These are phyloP conservation scores for Akebia trifoliata DNA, from an alignment of 164 flowering plant species.

Conservation along the genomic window DNA sequence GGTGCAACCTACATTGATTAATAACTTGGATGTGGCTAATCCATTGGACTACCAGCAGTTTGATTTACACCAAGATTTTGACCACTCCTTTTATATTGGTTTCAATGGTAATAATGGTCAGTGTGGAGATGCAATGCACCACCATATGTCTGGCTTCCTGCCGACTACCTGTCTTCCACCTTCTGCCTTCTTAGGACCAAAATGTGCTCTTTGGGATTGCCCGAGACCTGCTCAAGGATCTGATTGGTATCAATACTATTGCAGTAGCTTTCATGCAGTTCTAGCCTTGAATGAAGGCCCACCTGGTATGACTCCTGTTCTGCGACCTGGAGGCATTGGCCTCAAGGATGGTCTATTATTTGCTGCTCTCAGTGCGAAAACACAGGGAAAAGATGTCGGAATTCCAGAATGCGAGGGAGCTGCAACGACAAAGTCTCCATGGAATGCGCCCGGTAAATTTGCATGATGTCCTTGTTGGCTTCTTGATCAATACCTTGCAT, in stretches of 20 bases:
- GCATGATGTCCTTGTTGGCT: too few relatives aligned
- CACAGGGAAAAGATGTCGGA: conserved; percentile 83
- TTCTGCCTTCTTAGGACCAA: conserved; percentile 87
- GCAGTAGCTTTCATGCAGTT: conserved; percentile 75
- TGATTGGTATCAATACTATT: conserved; percentile 74
- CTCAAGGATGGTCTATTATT: conserved; percentile 81
- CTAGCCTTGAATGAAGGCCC: conserved; percentile 91
- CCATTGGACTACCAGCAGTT: conserved; percentile 48
- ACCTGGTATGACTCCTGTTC: conserved; percentile 78
- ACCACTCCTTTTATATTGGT: conserved; percentile 33
- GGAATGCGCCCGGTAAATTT: conserved; percentile 94
- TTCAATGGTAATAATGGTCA: conserved; percentile 24
- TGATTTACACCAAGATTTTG: conserved; percentile 51
- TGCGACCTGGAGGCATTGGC: conserved; percentile 89
- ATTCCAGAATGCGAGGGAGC: conserved; percentile 98
- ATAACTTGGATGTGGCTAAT: conserved; percentile 28
- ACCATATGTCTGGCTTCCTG: conserved; percentile 35
- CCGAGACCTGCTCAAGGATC: conserved; percentile 80
- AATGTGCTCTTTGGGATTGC: conserved; percentile 98
- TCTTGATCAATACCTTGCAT: too few relatives aligned
- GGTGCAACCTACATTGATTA: too few relatives aligned
- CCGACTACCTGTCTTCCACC: conserved; percentile 68
- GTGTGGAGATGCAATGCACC: conserved; percentile 40
- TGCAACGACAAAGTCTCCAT: conserved; percentile 93
- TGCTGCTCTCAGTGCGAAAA: conserved; percentile 80